A percentile compares a stretch with the other conserved stretches of the same genome.
Conservation (phyloP, 2,329 filamentous ascomycete genomes). For the Pseudogymnoascus sp. region DNA sequence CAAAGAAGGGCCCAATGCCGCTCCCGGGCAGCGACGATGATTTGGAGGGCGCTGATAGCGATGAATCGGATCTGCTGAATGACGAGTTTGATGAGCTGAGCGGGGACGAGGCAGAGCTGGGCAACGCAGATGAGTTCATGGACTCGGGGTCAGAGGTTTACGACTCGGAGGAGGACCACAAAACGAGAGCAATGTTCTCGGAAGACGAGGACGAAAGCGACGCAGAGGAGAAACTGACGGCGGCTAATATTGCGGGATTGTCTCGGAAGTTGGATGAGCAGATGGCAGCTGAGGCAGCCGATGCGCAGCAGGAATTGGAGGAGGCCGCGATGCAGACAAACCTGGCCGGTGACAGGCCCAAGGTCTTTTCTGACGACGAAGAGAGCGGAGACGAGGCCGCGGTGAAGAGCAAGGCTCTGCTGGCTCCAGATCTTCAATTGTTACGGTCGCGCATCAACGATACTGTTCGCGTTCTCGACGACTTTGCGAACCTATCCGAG, state of each 20-base stretch:
- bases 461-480: slow-evolving; percentile 82
- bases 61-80: slow-evolving; percentile 38
- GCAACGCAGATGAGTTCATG: slow-evolving; percentile 49
- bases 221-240: slow-evolving; percentile 82
- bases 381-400: slow-evolving; percentile 55
- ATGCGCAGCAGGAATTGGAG: slow-evolving; percentile 77
- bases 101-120: slow-evolving; percentile 33
- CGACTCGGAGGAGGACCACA: slow-evolving; percentile 47
- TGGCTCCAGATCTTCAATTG: slow-evolving; percentile 86
- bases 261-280: slow-evolving; percentile 77
- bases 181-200: slow-evolving; percentile 71
- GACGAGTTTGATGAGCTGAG: slow-evolving; percentile 35
- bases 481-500: slow-evolving; percentile 76
- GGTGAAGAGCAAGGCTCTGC: slow-evolving; percentile 52
- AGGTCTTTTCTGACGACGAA: slow-evolving; percentile 54
- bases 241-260: slow-evolving; percentile 90
- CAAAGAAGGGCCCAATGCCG: slow-evolving; percentile 38
- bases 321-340: slow-evolving; percentile 88
- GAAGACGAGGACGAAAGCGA: slow-evolving; percentile 89
- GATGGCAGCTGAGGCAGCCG: slow-evolving; percentile 68
- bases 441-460: slow-evolving; percentile 86
- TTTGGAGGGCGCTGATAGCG: slow-evolving; percentile 30
- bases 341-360: slow-evolving; percentile 69
- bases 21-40: slow-evolving; percentile 35
- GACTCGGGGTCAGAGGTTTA: slow-evolving; percentile 33